phyloP scores from a whole-genome alignment of 2,329 filamentous ascomycete species.

The Pestalotiopsis sp. region DNA sequence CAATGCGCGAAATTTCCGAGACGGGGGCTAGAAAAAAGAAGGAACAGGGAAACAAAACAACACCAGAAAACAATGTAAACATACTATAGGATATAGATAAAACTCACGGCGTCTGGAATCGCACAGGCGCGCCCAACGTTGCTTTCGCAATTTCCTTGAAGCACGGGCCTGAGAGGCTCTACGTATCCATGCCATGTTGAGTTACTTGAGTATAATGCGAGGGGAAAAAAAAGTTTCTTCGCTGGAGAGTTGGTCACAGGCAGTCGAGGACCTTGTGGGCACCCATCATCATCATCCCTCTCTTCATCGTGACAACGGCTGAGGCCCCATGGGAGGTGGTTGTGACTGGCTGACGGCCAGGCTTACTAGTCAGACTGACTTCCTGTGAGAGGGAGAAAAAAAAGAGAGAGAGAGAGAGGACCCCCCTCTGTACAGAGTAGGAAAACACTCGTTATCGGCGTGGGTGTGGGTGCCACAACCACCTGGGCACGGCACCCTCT shows the following conservation, averaged over 20 bases:
- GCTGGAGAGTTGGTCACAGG: not conserved
- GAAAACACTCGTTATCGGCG: slow-evolving; percentile 6
- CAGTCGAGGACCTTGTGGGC: not conserved
- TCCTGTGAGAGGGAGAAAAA: slow-evolving; percentile 4
- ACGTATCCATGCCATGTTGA: not conserved
- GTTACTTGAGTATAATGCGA: not conserved
- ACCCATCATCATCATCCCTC: not conserved
- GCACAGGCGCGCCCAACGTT: not conserved
- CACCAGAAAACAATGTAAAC: slow-evolving; percentile 2
- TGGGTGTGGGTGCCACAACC: not conserved
- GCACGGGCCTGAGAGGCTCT: not conserved
- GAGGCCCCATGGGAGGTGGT: not conserved
- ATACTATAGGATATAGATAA: not conserved
- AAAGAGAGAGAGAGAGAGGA: not conserved
- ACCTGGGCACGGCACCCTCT: slow-evolving; percentile 1
- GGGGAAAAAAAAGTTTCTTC: not conserved
- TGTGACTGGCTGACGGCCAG: not conserved
- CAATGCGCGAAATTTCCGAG: slow-evolving; percentile 7
- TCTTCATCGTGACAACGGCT: not conserved
- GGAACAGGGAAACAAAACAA: not conserved
- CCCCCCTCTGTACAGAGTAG: not conserved
- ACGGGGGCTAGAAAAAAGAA: slow-evolving; percentile 8
- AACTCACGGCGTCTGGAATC: too few relatives aligned
- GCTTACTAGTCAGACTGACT: not conserved
- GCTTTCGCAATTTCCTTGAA: slow-evolving; percentile 4